Conservation (phyloP, 768 basidiomycete species). For the Trametes sanguinea region DNA sequence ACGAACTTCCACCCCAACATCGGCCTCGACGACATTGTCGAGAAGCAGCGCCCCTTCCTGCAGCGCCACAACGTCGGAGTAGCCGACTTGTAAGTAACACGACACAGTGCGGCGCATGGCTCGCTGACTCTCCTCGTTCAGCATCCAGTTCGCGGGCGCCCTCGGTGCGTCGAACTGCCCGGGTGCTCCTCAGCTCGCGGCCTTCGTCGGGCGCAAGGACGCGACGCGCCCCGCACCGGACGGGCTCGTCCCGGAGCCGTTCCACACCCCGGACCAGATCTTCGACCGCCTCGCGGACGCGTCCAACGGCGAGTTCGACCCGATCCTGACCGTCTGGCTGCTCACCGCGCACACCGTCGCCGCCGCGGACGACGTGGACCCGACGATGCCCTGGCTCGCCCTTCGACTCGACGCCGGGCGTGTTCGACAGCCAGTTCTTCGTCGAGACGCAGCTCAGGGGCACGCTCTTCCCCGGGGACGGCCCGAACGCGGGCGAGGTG, state of each 20-base stretch:
- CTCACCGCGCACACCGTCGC: conserved; percentile 26
- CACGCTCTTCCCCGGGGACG: no score
- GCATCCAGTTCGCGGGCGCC: conserved; percentile 48
- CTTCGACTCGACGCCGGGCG: no score
- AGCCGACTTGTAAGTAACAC: conserved; percentile 11
- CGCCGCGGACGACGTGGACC: conserved; percentile 28
- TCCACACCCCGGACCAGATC: conserved; percentile 28
- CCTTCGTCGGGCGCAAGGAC: conserved; percentile 31
- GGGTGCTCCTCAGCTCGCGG: conserved; percentile 10
- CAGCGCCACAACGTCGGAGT: conserved; percentile 12
- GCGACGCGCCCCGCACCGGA: conserved; percentile 33
- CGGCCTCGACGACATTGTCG: conserved; percentile 39
- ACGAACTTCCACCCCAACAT: conserved; percentile 44
- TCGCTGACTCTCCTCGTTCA: not conserved
- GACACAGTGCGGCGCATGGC: conserved; percentile 16
- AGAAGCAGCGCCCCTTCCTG: conserved; percentile 15
- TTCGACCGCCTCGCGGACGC: conserved; percentile 39
- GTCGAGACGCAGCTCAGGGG: no score
- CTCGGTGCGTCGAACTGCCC: conserved; percentile 45
- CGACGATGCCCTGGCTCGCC: conserved; percentile 21
- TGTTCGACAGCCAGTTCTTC: no score
- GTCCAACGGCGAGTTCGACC: conserved; percentile 32
- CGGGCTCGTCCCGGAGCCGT: conserved; percentile 39
- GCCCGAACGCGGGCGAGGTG: no score
- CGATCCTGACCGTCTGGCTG: conserved; percentile 38